phyloP scores from a whole-genome alignment of 768 basidiomycete species.

The Rhizopogon roseolus region DNA sequence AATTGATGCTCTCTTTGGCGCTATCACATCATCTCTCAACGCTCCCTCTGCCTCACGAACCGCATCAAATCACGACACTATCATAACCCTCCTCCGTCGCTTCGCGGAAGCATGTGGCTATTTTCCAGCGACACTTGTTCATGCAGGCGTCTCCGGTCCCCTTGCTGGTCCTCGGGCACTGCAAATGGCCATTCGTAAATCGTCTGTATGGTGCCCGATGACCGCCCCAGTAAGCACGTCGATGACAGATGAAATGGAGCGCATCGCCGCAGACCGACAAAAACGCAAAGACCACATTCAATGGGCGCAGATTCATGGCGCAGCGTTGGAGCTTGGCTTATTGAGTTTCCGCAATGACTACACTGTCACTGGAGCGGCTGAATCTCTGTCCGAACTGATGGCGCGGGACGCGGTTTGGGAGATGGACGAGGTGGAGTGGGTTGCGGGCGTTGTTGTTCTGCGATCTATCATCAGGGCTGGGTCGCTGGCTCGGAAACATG shows the following conservation, averaged over 20 bases:
- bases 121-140: slow-evolving; percentile 42
- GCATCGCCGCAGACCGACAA: slow-evolving; percentile 55
- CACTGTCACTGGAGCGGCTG: slow-evolving; percentile 29
- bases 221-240: slow-evolving; percentile 21
- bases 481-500: slow-evolving; percentile 43
- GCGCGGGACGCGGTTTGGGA: slow-evolving; percentile 67
- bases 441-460: slow-evolving; percentile 56
- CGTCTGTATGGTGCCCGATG: slow-evolving; percentile 47
- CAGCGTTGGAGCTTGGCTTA: slow-evolving; percentile 56
- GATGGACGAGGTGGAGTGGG: slow-evolving; percentile 63
- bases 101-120: slow-evolving; percentile 49
- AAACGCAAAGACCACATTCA: slow-evolving; percentile 60
- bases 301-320: slow-evolving; percentile 64
- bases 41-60: slow-evolving; percentile 27
- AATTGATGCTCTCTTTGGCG: slow-evolving; percentile 52
- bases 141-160: slow-evolving; percentile 53
- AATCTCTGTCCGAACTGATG: slow-evolving; percentile 54
- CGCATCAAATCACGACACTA: slow-evolving; percentile 31
- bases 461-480: slow-evolving; percentile 53
- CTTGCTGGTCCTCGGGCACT: slow-evolving; percentile 53
- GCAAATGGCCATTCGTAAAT: slow-evolving; percentile 54
- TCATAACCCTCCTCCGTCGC: slow-evolving; percentile 37
- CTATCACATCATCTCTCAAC: slow-evolving; percentile 24
- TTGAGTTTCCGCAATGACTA: slow-evolving; percentile 41
- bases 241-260: slow-evolving; percentile 57